Percentiles rank a stretch among this genome's conserved stretches.
These are phyloP conservation scores for Kuraishia cidri DNA, from an alignment of 805 yeast species.

Conservation along the genomic window DNA sequence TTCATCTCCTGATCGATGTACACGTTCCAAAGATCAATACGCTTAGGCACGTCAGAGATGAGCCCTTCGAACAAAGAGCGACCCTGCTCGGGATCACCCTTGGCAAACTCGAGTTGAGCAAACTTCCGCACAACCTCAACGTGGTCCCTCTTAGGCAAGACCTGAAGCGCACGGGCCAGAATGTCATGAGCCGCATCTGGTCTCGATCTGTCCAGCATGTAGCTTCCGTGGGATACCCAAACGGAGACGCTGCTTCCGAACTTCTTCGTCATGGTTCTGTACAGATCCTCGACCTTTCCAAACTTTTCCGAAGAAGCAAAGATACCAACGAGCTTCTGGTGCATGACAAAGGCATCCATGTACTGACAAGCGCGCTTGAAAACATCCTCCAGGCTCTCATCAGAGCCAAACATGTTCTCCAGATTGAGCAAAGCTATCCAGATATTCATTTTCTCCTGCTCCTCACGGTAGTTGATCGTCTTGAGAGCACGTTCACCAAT, in stretches of 20 bases:
- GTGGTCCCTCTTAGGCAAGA: constrained; percentile 64
- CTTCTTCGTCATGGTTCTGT: constrained; percentile 62
- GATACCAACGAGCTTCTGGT: constrained; percentile 70
- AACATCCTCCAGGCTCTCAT: constrained; percentile 68
- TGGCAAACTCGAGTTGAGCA: constrained; percentile 78
- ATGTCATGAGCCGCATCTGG: constrained; percentile 59
- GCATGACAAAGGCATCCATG: constrained; percentile 83
- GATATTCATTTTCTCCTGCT: constrained; percentile 83
- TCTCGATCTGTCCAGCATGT: constrained; percentile 50
- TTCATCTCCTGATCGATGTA: constrained; percentile 91
- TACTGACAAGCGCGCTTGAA: constrained; percentile 83
- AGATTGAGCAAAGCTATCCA: constrained; percentile 94
- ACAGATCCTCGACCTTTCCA: constrained; percentile 62
- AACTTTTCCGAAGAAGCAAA: constrained; percentile 65
- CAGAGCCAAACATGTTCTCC: constrained; percentile 89
- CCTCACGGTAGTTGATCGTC: constrained; percentile 85
- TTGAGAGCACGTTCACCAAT: constrained; percentile 88
- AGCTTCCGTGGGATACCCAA: constrained; percentile 81
- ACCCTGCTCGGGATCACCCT: constrained; percentile 92
- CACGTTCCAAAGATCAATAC: constrained; percentile 92
- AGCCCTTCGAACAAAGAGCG: constrained; percentile 92
- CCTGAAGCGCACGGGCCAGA: constrained; percentile 66
- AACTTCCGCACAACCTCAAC: constrained; percentile 79
- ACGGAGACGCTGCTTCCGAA: constrained; percentile 64
- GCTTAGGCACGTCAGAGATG: constrained; percentile 80